These are phyloP conservation scores for Buddleja alternifolia DNA, from an alignment of 257 asterid species.

Conservation along the genomic window DNA sequence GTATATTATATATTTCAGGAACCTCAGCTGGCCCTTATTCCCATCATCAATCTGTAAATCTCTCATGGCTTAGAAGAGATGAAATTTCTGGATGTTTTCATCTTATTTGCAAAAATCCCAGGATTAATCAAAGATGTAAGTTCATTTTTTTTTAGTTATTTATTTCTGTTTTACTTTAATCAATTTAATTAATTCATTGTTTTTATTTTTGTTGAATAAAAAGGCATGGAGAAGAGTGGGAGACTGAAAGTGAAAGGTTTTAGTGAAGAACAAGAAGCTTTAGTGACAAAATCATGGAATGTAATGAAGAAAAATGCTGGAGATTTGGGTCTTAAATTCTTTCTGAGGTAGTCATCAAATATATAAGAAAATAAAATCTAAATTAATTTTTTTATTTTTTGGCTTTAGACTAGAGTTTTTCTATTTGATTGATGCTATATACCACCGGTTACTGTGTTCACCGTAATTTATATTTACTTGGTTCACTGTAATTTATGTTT, in stretches of 20 bases:
- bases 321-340: constrained; percentile 63
- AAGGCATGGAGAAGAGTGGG: constrained; percentile 40
- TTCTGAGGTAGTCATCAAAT: constrained; percentile 45
- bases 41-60: constrained; percentile 10
- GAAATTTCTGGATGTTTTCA: not conserved
- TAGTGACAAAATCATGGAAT: constrained; percentile 69
- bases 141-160: not conserved
- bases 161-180: not conserved
- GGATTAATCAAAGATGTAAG: constrained; percentile 28
- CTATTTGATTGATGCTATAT: too few relatives aligned
- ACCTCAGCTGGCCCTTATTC: constrained; percentile 10
- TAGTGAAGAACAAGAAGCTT: constrained; percentile 72
- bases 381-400: too few relatives aligned
- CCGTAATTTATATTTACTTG: too few relatives aligned
- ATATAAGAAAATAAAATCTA: too few relatives aligned
- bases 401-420: not conserved
- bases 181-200: not conserved
- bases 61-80: constrained; percentile 28
- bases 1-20: not conserved
- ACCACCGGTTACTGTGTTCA: too few relatives aligned
- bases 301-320: constrained; percentile 68
- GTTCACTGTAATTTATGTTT: too few relatives aligned
- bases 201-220: not conserved
- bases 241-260: constrained; percentile 36
- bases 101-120: constrained; percentile 14